These are phyloP conservation scores for Austroboletus niveus DNA, from an alignment of 1,284 basidiomycete genomes.

Conservation along the genomic window DNA sequence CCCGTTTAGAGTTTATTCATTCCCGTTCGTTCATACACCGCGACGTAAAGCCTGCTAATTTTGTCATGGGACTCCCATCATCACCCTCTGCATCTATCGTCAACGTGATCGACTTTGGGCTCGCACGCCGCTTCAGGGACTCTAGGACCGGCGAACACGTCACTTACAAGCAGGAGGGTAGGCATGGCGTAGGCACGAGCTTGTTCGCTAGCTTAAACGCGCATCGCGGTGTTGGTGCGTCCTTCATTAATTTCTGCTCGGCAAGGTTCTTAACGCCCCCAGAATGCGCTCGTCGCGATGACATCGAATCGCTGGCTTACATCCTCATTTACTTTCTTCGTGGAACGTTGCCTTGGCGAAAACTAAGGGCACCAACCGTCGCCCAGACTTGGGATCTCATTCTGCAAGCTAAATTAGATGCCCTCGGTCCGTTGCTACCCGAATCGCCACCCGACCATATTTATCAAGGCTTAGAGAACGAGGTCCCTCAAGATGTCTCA, in stretches of 20 bases:
- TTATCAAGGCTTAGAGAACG: conserved; percentile 9
- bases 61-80: conserved; percentile 69
- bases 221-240: conserved; percentile 82
- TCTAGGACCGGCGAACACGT: conserved; percentile 85
- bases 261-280: conserved; percentile 7
- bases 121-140: conserved; percentile 95
- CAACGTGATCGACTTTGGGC: conserved; percentile 96
- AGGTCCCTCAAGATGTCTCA: conserved; percentile 6
- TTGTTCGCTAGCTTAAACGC: conserved; percentile 96
- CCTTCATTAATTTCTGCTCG: background rate
- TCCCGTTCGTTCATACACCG: conserved; percentile 80
- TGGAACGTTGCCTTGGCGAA: conserved; percentile 89
- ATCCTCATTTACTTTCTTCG: conserved; percentile 93
- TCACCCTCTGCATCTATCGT: conserved; percentile 58
- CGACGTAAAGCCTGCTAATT: conserved; percentile 96
- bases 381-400: conserved; percentile 80
- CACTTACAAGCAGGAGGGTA: conserved; percentile 86
- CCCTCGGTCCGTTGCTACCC: conserved; percentile 26
- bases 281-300: conserved; percentile 88
- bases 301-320: conserved; percentile 90
- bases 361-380: conserved; percentile 73
- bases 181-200: conserved; percentile 88
- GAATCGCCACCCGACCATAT: conserved; percentile 19
- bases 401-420: conserved; percentile 63
- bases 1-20: conserved; percentile 75